Conservation (phyloP, 164 flowering plant genomes). For the Nymphaea colorata region DNA sequence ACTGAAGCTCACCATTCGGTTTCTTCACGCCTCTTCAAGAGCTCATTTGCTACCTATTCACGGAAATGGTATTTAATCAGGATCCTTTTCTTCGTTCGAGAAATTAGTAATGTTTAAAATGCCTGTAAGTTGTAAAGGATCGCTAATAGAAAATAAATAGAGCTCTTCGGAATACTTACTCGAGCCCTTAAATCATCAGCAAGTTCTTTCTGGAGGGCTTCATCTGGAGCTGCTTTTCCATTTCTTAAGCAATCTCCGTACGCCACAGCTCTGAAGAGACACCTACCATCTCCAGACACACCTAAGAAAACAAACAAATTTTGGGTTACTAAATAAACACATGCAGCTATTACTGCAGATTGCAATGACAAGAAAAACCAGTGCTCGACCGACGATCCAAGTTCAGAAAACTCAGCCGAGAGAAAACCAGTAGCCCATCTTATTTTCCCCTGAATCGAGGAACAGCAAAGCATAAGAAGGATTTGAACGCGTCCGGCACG, state of each 20-base stretch:
- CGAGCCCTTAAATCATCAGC: constrained; percentile 85
- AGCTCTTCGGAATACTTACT: constrained; percentile 18
- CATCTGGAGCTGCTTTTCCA: constrained; percentile 74
- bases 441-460: too few species aligned
- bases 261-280: constrained; percentile 82
- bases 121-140: background rate
- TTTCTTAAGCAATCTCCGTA: constrained; percentile 58
- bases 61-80: too few species aligned
- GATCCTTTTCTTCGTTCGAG: too few species aligned
- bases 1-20: constrained; percentile 41
- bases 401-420: too few species aligned
- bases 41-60: constrained; percentile 65
- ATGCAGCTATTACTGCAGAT: too few species aligned
- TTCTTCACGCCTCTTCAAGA: constrained; percentile 76
- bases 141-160: background rate
- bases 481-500: too few species aligned
- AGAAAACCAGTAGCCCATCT: too few species aligned
- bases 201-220: constrained; percentile 51
- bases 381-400: too few species aligned
- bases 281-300: constrained; percentile 75
- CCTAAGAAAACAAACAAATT: constrained; percentile 16
- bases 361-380: too few species aligned
- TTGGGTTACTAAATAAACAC: too few species aligned
- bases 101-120: too few species aligned
- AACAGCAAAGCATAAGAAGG: too few species aligned